Conservation (phyloP, 257 asterid species). For the Nicotiana noctiflora region DNA sequence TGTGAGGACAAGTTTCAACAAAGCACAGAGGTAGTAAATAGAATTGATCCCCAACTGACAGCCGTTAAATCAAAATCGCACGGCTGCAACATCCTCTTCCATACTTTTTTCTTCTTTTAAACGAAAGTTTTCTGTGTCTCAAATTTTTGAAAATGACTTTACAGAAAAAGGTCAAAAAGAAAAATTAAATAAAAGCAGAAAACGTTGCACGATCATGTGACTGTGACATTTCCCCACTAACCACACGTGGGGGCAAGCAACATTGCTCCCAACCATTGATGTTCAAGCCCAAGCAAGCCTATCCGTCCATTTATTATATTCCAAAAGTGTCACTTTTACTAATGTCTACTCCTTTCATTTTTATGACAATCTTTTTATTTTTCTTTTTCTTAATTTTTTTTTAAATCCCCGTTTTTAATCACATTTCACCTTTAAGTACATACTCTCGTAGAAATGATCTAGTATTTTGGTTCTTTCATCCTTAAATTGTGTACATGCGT, state of each 20-base stretch:
- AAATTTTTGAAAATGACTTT: constrained; percentile 27
- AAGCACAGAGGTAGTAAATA: not conserved
- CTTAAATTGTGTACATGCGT: not conserved
- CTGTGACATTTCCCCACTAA: constrained; percentile 42
- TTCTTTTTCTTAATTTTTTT: too few species aligned
- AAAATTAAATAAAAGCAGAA: not conserved
- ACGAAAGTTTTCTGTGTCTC: not conserved
- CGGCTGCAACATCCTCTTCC: constrained; percentile 12
- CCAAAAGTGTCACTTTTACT: not conserved
- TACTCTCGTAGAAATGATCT: not conserved
- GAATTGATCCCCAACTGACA: constrained; percentile 13
- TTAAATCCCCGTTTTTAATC: too few species aligned
- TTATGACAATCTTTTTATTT: not conserved
- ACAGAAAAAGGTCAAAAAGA: constrained; percentile 24
- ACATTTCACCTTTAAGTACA: not conserved
- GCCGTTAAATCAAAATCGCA: constrained; percentile 21
- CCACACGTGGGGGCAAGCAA: constrained; percentile 13
- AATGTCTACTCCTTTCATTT: not conserved
- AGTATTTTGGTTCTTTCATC: too few species aligned
- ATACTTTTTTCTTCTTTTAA: not conserved
- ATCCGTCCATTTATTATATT: constrained; percentile 21
- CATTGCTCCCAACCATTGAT: constrained; percentile 33
- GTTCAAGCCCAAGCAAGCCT: constrained; percentile 16
- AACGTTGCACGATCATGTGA: constrained; percentile 20
- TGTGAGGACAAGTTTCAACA: not conserved